Evolutionary conservation across 176 grass and related monocot species (phyloP).

Genomic region (Alloteropsis semialata): DNA sequence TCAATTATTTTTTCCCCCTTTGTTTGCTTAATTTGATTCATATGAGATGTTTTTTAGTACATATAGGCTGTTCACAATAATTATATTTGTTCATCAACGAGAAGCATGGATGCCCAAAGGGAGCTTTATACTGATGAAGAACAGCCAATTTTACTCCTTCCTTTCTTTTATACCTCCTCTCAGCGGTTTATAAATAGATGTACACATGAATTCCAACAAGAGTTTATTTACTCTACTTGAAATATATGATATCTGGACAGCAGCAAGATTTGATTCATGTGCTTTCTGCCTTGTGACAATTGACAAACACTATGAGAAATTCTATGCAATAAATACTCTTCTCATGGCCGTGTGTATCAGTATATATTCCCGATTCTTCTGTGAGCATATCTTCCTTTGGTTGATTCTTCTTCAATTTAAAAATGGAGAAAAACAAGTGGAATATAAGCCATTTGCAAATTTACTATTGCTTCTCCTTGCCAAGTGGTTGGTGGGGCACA

Average conservation of each 20-base stretch:
- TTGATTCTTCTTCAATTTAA: constrained; percentile 17
- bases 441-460: constrained; percentile 27
- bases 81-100: constrained; percentile 44
- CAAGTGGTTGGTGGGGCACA: constrained; percentile 56
- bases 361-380: constrained; percentile 43
- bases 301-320: constrained; percentile 9
- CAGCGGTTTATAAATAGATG: constrained; percentile 55
- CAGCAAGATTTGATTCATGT: constrained; percentile 37
- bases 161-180: constrained; percentile 17
- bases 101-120: constrained; percentile 73
- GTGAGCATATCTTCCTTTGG: constrained; percentile 23
- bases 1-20: constrained; percentile 67
- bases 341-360: constrained; percentile 1
- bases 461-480: constrained; percentile 11
- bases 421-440: constrained; percentile 13
- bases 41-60: constrained; percentile 54
- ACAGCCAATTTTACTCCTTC: constrained; percentile 47
- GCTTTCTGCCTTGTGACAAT: not conserved
- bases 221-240: constrained; percentile 36
- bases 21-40: constrained; percentile 74
- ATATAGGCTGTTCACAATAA: constrained; percentile 56
- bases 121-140: constrained; percentile 54
- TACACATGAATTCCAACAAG: constrained; percentile 44
- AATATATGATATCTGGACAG: constrained; percentile 1
- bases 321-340: constrained; percentile 26